Base-by-base conservation (phyloP, 768 basidiomycete genomes). In the Suillus subalutaceus region DNA sequence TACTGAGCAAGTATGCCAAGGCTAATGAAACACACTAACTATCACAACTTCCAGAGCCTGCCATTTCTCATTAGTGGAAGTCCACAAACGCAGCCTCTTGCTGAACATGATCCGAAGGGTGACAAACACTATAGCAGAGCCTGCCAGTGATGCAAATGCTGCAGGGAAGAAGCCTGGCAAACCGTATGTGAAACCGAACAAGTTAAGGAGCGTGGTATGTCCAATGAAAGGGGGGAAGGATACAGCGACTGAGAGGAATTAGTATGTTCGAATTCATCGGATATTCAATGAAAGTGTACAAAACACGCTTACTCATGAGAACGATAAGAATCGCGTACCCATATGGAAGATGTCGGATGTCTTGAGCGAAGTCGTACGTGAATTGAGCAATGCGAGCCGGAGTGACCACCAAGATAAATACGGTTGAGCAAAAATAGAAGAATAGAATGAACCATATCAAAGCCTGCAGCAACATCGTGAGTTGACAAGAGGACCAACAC, bases 111-210 rank as follows among this genome's bases (percentile, higher is more conserved):
- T 76, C 20, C 92, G 86, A 64, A 94, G 79, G 55, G 83, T 69
- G 35, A 86, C 64, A 72, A 95, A 95, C 5, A 81, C 84, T 10
- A 88, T 61, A 2, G 84, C 84, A 30, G 92, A 86, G 41, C 91
- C 93, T 2, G 86, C 65, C 35, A 94, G 64, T 23, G 91, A 90
- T 81, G 88, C 16, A 77, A 75, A 75, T 0, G 85, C 84, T 3
- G 88, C 87, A 65, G 94, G 84, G 68, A 81, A 82, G 77, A 91
- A 90, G 0, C 94, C 94, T 65, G 84, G 84, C 79, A 92, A 83
- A 55, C 94, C 93, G 71, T 92, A 95, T 2, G 92, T 90, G 76
- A 94, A 95, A 2, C 94, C 94, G 70, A 88, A 90, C 9, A 96
- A 74, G 15, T 89, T 88, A 37, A 87, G 71, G 50, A 79, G 65